Conservation (phyloP, 169 alveolate species). For the Eimeria acervulina region DNA sequence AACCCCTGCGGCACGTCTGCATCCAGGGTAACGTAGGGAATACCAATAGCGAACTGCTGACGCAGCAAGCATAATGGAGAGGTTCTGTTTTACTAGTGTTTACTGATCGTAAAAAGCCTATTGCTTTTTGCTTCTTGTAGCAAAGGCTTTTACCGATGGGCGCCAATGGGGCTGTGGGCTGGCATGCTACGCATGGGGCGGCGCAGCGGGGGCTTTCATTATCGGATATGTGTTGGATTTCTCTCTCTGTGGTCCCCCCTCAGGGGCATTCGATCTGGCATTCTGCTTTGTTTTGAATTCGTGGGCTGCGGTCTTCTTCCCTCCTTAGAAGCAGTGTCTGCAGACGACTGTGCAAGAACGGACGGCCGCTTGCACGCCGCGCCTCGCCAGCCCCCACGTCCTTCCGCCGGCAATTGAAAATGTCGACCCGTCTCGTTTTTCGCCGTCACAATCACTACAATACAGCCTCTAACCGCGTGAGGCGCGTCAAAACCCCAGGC, state of each 20-base stretch:
- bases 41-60: background rate
- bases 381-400: constrained; percentile 58
- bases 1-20: background rate
- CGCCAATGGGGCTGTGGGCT: constrained; percentile 68
- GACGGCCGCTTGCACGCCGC: constrained; percentile 47
- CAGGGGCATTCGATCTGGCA: background rate
- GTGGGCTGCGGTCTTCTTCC: constrained; percentile 59
- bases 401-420: constrained; percentile 73
- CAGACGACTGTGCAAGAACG: constrained; percentile 39
- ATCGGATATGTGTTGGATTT: background rate
- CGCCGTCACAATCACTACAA: constrained; percentile 93
- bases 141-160: background rate
- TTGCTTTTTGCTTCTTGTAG: background rate
- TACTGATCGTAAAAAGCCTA: background rate
- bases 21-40: background rate
- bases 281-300: background rate
- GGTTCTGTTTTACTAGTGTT: background rate
- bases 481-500: constrained; percentile 95
- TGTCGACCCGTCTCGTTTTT: constrained; percentile 94
- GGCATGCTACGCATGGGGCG: constrained; percentile 50
- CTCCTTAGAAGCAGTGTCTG: constrained; percentile 14
- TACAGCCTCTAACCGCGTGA: constrained; percentile 93
- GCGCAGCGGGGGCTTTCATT: constrained; percentile 51
- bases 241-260: background rate
- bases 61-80: background rate